phyloP scores from a whole-genome alignment of 2,329 filamentous ascomycete genomes.

The Aspergillus latus region DNA sequence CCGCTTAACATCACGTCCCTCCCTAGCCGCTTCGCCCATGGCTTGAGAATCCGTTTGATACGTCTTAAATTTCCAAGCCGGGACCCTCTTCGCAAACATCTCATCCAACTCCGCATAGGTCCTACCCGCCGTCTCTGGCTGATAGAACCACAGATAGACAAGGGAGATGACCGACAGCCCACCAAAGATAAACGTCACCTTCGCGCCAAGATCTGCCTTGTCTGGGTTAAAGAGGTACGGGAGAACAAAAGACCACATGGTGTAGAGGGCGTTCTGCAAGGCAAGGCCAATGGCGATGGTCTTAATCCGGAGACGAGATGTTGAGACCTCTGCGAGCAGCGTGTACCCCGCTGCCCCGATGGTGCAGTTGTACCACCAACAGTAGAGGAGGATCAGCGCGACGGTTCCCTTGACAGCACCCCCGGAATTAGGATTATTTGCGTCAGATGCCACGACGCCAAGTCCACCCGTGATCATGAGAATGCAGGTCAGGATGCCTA shows the following conservation, averaged over 20 bases:
- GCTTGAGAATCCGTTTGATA: constrained; percentile 8
- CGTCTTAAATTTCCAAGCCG: constrained; percentile 15
- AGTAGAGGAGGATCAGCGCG: constrained; percentile 16
- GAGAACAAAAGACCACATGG: constrained; percentile 15
- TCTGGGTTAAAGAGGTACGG: constrained; percentile 17
- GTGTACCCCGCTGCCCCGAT: constrained; percentile 15
- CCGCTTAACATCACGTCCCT: background rate
- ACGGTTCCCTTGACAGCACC: constrained; percentile 13
- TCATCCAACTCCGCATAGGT: constrained; percentile 34
- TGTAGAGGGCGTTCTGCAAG: constrained; percentile 12
- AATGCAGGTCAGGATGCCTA: constrained; percentile 7
- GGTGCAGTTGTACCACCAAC: constrained; percentile 15
- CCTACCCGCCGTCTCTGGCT: constrained; percentile 29
- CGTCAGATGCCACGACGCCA: constrained; percentile 3
- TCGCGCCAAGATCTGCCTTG: constrained; percentile 26
- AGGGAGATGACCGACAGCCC: constrained; percentile 22
- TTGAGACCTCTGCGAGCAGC: constrained; percentile 14
- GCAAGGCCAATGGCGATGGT: constrained; percentile 14
- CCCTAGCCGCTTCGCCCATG: background rate
- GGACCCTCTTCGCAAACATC: constrained; percentile 27
- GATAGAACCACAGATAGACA: constrained; percentile 25
- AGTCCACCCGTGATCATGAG: constrained; percentile 11
- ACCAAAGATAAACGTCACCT: constrained; percentile 31
- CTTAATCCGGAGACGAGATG: constrained; percentile 12
- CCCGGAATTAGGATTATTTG: background rate